A percentile compares a stretch with the other conserved stretches of the same genome.
Evolutionary conservation across 306 rosid genomes (phyloP).

Genomic region (Fagus crenata): DNA sequence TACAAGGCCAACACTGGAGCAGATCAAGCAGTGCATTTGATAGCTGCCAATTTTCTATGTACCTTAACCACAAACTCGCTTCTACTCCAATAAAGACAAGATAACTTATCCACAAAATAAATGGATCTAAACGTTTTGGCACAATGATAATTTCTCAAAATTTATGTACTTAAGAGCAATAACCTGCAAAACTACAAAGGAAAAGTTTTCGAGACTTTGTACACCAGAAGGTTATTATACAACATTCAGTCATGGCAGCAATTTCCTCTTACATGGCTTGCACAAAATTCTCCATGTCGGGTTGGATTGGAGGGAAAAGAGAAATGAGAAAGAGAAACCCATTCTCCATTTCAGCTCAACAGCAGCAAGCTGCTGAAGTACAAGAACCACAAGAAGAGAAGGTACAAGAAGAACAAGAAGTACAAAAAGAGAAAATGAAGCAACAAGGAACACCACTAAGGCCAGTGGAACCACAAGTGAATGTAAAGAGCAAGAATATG

Average conservation of each 20-base stretch:
- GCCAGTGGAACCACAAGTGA: constrained; percentile 77
- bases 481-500: constrained; percentile 80
- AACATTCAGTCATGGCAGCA: constrained; percentile 62
- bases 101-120: constrained; percentile 55
- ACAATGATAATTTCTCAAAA: constrained; percentile 8
- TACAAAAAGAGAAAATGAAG: constrained; percentile 31
- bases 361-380: constrained; percentile 52
- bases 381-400: constrained; percentile 40
- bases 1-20: constrained; percentile 22
- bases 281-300: constrained; percentile 53
- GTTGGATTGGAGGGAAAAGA: constrained; percentile 45
- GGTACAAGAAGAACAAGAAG: constrained; percentile 34
- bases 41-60: constrained; percentile 12
- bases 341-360: constrained; percentile 53
- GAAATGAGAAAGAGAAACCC: constrained; percentile 32
- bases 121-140: constrained; percentile 13
- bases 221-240: constrained; percentile 11
- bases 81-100: constrained; percentile 24
- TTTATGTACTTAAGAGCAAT: constrained; percentile 2
- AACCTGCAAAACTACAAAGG: constrained; percentile 18
- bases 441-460: constrained; percentile 54
- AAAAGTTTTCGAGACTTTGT: background rate
- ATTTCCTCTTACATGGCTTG: constrained; percentile 61
- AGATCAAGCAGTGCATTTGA: constrained; percentile 10
- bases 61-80: constrained; percentile 35